Percentiles rank a stretch among this genome's conserved stretches.
These are phyloP conservation scores for Exophiala phaeomuriformis DNA, from an alignment of 2,329 filamentous ascomycete species.

Conservation along the genomic window DNA sequence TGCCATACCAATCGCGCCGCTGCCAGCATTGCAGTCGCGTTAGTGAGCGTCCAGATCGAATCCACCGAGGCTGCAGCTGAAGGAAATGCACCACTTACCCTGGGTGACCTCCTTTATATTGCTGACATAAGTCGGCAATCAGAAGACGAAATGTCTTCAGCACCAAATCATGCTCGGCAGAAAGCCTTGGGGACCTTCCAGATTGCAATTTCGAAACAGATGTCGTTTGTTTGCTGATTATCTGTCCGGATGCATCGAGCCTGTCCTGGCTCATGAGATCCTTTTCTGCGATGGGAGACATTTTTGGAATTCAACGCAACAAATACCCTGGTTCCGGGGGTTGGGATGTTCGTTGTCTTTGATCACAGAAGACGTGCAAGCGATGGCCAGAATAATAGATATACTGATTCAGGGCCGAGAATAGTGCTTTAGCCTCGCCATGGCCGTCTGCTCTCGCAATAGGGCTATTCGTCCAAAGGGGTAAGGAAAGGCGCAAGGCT, in stretches of 20 bases:
- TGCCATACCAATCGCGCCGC: constrained; percentile 54
- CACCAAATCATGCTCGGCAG: constrained; percentile 42
- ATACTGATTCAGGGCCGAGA: neutral
- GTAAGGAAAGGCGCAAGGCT: neutral
- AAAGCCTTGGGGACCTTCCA: neutral
- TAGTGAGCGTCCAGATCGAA: no score
- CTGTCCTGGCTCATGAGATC: neutral
- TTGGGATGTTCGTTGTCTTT: neutral
- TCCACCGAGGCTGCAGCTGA: neutral
- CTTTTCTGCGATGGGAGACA: neutral
- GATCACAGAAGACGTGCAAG: neutral
- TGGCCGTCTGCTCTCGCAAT: no score
- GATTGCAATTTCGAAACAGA: neutral
- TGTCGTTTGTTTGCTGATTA: neutral
- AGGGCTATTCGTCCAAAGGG: neutral
- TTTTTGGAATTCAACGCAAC: neutral
- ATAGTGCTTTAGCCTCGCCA: neutral
- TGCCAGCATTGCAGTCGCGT: constrained; percentile 20
- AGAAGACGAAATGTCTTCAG: constrained; percentile 55
- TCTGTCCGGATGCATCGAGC: neutral
- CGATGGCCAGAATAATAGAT: neutral
- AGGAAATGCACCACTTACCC: constrained; percentile 42
- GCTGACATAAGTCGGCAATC: constrained; percentile 62
- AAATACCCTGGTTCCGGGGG: neutral
- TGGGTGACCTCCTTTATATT: constrained; percentile 63